phyloP scores from a whole-genome alignment of 345 rosid genomes.

The Aurinia saxatilis region DNA sequence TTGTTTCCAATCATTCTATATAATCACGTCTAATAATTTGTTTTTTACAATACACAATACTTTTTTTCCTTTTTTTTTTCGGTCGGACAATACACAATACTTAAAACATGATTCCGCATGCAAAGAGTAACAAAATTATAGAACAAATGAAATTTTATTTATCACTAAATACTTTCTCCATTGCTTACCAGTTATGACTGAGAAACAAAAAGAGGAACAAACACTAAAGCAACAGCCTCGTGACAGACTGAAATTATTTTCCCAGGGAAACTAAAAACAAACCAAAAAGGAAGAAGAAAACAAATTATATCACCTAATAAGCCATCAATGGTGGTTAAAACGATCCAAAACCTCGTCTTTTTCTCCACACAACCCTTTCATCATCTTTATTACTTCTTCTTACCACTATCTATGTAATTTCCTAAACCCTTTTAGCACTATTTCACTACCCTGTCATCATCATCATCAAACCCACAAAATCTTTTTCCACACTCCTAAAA shows the following conservation, averaged over 20 bases:
- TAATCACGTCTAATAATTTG: too few species aligned
- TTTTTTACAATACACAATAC: too few species aligned
- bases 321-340: slow-evolving; percentile 20
- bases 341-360: slow-evolving; percentile 31
- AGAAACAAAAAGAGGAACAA: background rate
- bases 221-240: background rate
- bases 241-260: background rate
- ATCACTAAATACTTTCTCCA: background rate
- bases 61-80: too few species aligned
- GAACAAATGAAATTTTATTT: background rate
- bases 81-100: too few species aligned
- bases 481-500: background rate
- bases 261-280: too few species aligned
- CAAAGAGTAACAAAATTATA: background rate
- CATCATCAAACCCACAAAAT: background rate
- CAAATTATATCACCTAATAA: background rate
- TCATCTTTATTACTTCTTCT: background rate
- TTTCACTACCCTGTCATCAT: slow-evolving; percentile 6
- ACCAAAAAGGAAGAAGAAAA: background rate
- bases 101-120: too few species aligned
- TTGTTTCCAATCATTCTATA: too few species aligned
- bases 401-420: background rate
- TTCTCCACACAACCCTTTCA: slow-evolving; percentile 6
- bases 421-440: slow-evolving; percentile 11
- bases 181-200: background rate